Evolutionary conservation across 306 rosid genomes (phyloP), one percentile per base, ranked within the genome.

Genomic region (Acacia confusa): DNA sequence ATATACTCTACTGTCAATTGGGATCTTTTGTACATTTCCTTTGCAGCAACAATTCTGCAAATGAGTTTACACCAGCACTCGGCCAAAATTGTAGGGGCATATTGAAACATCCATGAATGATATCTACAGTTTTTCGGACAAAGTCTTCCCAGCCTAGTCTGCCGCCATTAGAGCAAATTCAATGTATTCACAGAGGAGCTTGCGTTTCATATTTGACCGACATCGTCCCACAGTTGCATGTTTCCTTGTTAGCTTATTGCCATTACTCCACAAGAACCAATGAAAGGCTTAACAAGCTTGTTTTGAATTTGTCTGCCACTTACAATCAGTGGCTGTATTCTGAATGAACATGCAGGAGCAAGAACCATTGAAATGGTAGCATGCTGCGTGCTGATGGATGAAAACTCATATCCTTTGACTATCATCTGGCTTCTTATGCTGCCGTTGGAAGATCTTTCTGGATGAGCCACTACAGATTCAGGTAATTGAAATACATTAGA

Each of bases 381-480:
- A 55, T 81, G 81, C 32, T 63, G 84, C 47, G 63, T 75, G 70
- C 79, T 76, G 34, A 75, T 79, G 22, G 87, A 84, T 74, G 89
- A 70, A 43, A 70, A 43, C 13, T 44, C 55, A 14, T 24, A 14
- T 22, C 57, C 79, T 77, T 88, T 87, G 25, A 84, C 81, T 47
- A 85, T 79, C 88, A 88, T 84, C 58, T 81, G 87, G 82, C 91
- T 88, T 85, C 89, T 91, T 68, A 85, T 81, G 82, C 67, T 84
- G 27, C 90, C 81, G 74, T 85, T 84, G 68, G 85, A 74, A 41
- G 86, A 75, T 36, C 88, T 84, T 44, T 88, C 89, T 60, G 82
- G 80, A 57, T 89, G 84, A 74, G 88, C n/a, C 76, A 79, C 80
- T 78, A 77, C 81, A 12, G 78, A 82, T 27, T 81, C 86, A 65